Percentiles rank a stretch among this genome's conserved stretches.
Evolutionary conservation across 1,284 basidiomycete genomes (phyloP).

Genomic region (Rhodotorula glutinis): DNA sequence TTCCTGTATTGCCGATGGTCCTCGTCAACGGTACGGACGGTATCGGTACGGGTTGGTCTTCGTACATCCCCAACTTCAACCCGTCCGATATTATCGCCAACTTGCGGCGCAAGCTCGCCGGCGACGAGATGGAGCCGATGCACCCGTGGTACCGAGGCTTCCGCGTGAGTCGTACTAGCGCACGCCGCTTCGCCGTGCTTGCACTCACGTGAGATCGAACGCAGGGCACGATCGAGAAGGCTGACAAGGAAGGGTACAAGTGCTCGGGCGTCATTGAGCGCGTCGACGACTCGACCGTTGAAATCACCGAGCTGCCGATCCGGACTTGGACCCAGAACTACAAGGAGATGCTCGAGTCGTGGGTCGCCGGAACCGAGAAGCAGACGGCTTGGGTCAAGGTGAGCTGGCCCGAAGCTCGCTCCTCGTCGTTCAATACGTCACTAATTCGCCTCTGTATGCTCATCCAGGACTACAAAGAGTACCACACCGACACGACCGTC

Average conservation of each 20-base stretch:
- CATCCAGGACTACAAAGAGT: conserved; percentile 87
- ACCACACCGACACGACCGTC: conserved; percentile 88
- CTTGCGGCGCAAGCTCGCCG: conserved; percentile 78
- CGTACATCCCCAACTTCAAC: conserved; percentile 88
- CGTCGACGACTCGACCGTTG: conserved; percentile 80
- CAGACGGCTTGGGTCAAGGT: conserved; percentile 58
- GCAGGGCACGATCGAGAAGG: conserved; percentile 76
- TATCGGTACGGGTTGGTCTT: conserved; percentile 99
- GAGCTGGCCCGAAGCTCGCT: background rate
- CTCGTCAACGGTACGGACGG: conserved; percentile 94
- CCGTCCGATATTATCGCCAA: conserved; percentile 87
- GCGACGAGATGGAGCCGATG: conserved; percentile 81
- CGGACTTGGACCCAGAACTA: conserved; percentile 92
- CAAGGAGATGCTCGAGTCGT: conserved; percentile 82
- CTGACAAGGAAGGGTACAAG: conserved; percentile 82
- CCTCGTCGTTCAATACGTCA: background rate
- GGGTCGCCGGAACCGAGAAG: conserved; percentile 60
- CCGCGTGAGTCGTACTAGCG: conserved; percentile 48
- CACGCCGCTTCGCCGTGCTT: background rate
- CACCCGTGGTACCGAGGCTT: conserved; percentile 97
- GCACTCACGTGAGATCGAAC: background rate
- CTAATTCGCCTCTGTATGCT: no score
- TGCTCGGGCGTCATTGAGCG: conserved; percentile 72
- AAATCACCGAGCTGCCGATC: conserved; percentile 94
- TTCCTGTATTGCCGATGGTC: conserved; percentile 84